Conservation (phyloP, 352 stramenopile genomes). For the Globisporangium cystogenes region DNA sequence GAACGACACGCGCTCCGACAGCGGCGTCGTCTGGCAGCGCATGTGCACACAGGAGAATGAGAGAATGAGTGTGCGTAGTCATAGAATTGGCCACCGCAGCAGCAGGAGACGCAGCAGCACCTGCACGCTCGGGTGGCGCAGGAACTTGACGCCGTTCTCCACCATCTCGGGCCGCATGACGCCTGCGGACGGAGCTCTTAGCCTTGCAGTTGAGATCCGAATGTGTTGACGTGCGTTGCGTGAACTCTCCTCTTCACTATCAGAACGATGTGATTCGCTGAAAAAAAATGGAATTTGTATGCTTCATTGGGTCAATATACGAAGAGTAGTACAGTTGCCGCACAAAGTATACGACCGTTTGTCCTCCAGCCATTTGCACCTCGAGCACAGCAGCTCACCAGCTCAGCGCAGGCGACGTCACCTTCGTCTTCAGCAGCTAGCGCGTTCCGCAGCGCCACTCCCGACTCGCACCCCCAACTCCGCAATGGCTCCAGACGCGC, state of each 20-base stretch:
- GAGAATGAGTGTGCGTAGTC: too few species aligned
- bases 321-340: not conserved
- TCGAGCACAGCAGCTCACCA: too few species aligned
- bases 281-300: too few species aligned
- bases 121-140: conserved; percentile 79
- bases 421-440: too few species aligned
- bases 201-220: conserved; percentile 6
- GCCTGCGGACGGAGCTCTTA: too few species aligned
- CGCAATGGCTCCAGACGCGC: conserved; percentile 10
- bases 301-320: too few species aligned
- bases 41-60: conserved; percentile 1
- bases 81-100: too few species aligned
- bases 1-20: conserved; percentile 75
- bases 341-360: not conserved
- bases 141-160: conserved; percentile 75
- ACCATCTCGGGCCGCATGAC: conserved; percentile 64
- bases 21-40: conserved; percentile 34
- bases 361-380: not conserved
- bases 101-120: conserved; percentile 12
- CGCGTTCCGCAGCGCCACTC: too few species aligned
- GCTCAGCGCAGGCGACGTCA: too few species aligned
- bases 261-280: too few species aligned
- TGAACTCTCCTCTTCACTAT: too few species aligned
- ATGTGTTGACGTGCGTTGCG: not conserved
- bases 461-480: not conserved